Evolutionary conservation across 805 yeast genomes (phyloP), one percentile per base, ranked within the genome.

Genomic region (Teunomyces tritomae): DNA sequence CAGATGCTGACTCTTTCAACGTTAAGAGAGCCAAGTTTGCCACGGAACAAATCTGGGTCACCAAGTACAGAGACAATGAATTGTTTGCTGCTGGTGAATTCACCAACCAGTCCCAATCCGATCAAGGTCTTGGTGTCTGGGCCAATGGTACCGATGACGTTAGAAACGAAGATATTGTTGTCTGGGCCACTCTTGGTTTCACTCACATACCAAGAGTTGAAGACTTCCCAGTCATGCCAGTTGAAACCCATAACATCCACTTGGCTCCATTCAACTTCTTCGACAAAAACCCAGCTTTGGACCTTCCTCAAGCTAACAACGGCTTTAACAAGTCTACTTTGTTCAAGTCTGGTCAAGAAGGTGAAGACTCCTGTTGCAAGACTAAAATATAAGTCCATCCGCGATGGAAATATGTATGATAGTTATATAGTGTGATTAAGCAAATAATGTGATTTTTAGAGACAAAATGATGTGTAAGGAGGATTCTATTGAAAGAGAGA

Each of bases 151-250:
- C 68, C 43, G 90, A 84, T 50, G 62, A 69, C 30, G 89, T 86
- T 30, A 83, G 91, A 79, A 79, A 86, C 65, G 83, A 83, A 14
- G 91, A 87, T 57, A 64, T 82, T 49, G 89, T 87, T 50, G 84
- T 87, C 39, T 87, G 92, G 91, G 86, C 87, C 54, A 86, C 94
- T 40, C 64, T 87, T 63, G 90, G 89, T 26, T 78, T 87, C 71
- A 87, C 92, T 3, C 95, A 87, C 63, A 79, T 86, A 58, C 94
- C 94, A 58, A 78, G 88, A 60, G 82, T 84, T 32, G 95, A 87
- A 70, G 92, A 87, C 66, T 87, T 87, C 85, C 95, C 95, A 43
- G 91, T 87, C 45, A 87, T 87, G 95, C 91, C 94, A 29, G 87
- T 84, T 48, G 95, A 87, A 69, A 83, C 82, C 53, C 83, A 85